These are phyloP conservation scores for Candida glucosophila DNA, from an alignment of 1,139 yeast genomes.

Conservation along the genomic window DNA sequence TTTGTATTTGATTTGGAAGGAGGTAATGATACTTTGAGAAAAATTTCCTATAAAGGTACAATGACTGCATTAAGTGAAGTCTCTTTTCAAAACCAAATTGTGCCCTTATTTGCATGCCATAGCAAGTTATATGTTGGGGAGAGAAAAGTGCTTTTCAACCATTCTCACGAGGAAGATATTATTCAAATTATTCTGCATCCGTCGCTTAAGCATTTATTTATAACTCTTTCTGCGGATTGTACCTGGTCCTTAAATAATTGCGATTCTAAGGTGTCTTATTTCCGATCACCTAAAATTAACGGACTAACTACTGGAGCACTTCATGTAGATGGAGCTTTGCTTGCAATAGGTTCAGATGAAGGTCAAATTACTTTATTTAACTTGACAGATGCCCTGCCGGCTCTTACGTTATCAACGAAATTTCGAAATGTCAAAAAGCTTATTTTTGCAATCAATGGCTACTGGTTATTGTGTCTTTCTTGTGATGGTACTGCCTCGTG, in stretches of 20 bases:
- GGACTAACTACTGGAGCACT: slow-evolving; percentile 28
- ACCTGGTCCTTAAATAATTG: slow-evolving; percentile 23
- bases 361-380: slow-evolving; percentile 37
- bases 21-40: slow-evolving; percentile 4
- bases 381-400: slow-evolving; percentile 29
- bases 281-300: slow-evolving; percentile 5
- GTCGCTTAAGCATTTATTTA: slow-evolving; percentile 16
- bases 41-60: slow-evolving; percentile 9
- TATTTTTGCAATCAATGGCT: slow-evolving; percentile 40
- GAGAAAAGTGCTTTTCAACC: slow-evolving; percentile 2
- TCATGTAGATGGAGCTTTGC: slow-evolving; percentile 60
- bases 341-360: slow-evolving; percentile 38
- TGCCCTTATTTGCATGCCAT: slow-evolving; percentile 14
- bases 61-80: slow-evolving; percentile 11
- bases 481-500: slow-evolving; percentile 7
- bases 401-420: slow-evolving; percentile 25
- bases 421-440: slow-evolving; percentile 25
- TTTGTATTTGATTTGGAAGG: slow-evolving; percentile 10
- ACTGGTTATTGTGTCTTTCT: slow-evolving; percentile 39
- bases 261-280: slow-evolving; percentile 5
- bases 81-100: slow-evolving; percentile 5
- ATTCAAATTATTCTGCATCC: slow-evolving; percentile 25
- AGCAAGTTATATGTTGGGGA: slow-evolving; percentile 11
- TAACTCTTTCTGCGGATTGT: slow-evolving; percentile 16
- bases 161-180: slow-evolving; percentile 7